Conservation (phyloP, 2,329 filamentous ascomycete species). For the Ophiostoma tasmaniense region DNA sequence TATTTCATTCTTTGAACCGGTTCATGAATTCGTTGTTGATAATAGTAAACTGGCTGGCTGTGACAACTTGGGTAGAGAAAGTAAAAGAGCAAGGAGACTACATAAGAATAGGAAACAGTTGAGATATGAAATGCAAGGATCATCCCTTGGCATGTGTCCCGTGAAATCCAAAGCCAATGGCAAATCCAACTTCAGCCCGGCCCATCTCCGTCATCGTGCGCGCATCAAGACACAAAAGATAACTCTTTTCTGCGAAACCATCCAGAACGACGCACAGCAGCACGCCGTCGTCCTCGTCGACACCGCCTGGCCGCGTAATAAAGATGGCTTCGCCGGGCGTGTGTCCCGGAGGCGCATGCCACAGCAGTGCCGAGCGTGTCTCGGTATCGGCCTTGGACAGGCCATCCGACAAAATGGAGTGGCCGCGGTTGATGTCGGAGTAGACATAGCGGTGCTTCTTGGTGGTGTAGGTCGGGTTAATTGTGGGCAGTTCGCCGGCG, state of each 20-base stretch:
- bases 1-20: background rate
- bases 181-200: conserved; percentile 52
- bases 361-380: conserved; percentile 44
- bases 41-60: no score
- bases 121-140: background rate
- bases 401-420: conserved; percentile 52
- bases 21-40: no score
- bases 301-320: conserved; percentile 41
- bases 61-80: background rate
- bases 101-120: background rate
- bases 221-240: conserved; percentile 58
- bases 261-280: conserved; percentile 57
- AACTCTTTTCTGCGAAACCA: conserved; percentile 49
- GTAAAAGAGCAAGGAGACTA: background rate
- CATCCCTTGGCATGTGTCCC: conserved; percentile 37
- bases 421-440: conserved; percentile 45
- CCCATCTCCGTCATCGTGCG: conserved; percentile 55
- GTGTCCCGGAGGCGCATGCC: conserved; percentile 46
- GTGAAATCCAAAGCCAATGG: conserved; percentile 58
- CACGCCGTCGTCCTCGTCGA: conserved; percentile 54
- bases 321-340: conserved; percentile 65
- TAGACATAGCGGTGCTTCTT: conserved; percentile 54
- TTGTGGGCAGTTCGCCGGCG: conserved; percentile 55
- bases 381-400: conserved; percentile 57
- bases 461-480: conserved; percentile 50